Evolutionary conservation across 805 yeast species (phyloP).

Genomic region (Kazachstania kunashirensis): DNA sequence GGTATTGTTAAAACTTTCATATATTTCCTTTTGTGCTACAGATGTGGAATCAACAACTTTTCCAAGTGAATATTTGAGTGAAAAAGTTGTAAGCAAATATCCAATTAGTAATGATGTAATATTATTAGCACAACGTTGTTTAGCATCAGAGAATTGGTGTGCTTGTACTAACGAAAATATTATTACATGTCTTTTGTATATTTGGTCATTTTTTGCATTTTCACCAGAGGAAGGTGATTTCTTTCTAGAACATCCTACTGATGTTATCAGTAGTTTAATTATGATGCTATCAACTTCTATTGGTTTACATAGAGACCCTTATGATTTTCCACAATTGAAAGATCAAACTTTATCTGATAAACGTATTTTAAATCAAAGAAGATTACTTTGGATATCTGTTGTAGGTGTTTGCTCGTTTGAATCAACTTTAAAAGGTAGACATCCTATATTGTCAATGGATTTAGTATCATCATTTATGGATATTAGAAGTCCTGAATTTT

Average conservation of each 20-base stretch:
- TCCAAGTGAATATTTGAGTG: constrained; percentile 7
- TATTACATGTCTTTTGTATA: constrained; percentile 22
- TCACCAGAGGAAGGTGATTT: constrained; percentile 31
- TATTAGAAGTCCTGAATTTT: constrained; percentile 12
- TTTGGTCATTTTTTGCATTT: constrained; percentile 28
- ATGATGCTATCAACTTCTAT: constrained; percentile 25
- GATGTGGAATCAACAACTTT: constrained; percentile 1
- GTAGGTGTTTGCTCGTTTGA: constrained; percentile 21
- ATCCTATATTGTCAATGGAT: constrained; percentile 13
- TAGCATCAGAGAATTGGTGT: constrained; percentile 25
- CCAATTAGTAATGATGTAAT: constrained; percentile 23
- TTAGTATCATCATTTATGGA: constrained; percentile 15
- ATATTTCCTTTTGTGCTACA: constrained; percentile 18
- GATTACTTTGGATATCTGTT: constrained; percentile 24
- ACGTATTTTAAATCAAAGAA: constrained; percentile 22
- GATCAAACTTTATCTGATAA: constrained; percentile 13
- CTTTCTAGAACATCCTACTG: constrained; percentile 28
- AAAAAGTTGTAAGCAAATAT: constrained; percentile 15
- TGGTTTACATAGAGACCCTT: constrained; percentile 28
- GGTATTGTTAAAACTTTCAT: constrained; percentile 23
- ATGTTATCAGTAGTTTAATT: constrained; percentile 24
- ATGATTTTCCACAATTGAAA: constrained; percentile 20
- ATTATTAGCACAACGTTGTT: constrained; percentile 20
- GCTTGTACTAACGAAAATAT: constrained; percentile 28
- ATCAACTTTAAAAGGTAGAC: constrained; percentile 26